Evolutionary conservation across 768 basidiomycete species (phyloP), one percentile per base, ranked within the genome.

Genomic region (Neoboletus magnificus): DNA sequence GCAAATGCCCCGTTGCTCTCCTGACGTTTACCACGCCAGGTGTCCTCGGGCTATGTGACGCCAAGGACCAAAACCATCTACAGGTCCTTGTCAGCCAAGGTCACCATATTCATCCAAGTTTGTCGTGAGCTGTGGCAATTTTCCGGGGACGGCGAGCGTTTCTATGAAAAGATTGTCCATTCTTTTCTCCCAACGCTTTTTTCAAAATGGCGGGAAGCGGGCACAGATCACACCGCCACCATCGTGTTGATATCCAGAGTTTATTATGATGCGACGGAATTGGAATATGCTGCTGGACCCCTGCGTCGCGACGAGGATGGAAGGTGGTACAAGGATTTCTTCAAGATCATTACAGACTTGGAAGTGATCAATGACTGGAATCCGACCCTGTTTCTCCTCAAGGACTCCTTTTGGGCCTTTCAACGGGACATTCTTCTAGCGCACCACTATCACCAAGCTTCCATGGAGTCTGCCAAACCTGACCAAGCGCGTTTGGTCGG

Each of bases 111-210:
- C 70, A 93, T 99, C 46, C 95, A 98, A 77, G 89, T 99, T 16
- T 96, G 93, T 69, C 84, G 87, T 46, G 97, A 98, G 67, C 83
- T 97, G 52, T 98, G 93, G 92, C 91, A 97, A 64, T 98, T 98
- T 66, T 83, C 94, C 23, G 93, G 91, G 35, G 97, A 98, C 58
- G 97, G 97, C 23, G 94, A 97, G 70, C 84, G 95, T 6, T 93
- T 89, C 72, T 89, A 92, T 67, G 97, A 98, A 70, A 98, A 98
- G 74, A 90, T 96, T n/a, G 89, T 96, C 3, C 94, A 98, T 68
- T 92, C 94, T 4, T 98, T 98, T 75, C 82, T 99, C 9, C 94
- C 96, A 1, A 82, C 89, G 15, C 80, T 98, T 4, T 94, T 98
- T 63, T 71, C 80, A 12, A 87, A 85, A 58, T 98, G 94, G 94